Evolutionary conservation across 225 moss, liverwort and hornwort genomes (phyloP).

Genomic region (Polytrichum commune): DNA sequence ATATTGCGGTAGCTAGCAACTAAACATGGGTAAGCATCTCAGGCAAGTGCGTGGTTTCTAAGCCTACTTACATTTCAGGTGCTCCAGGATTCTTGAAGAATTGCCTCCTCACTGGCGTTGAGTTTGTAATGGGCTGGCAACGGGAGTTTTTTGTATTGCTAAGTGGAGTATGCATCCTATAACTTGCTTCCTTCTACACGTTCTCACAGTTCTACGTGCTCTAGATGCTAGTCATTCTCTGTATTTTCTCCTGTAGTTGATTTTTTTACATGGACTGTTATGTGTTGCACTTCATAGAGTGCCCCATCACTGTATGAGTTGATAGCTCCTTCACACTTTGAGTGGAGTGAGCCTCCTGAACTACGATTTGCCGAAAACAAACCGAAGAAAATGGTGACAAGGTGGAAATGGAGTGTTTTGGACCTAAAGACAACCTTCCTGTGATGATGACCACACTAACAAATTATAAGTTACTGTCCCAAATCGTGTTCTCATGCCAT

Average conservation of each 20-base stretch:
- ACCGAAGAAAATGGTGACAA: slow-evolving; percentile 38
- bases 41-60: background rate
- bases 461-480: slow-evolving; percentile 51
- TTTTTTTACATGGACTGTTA: background rate
- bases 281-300: slow-evolving; percentile 82
- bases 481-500: too few relatives aligned
- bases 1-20: too few relatives aligned
- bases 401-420: slow-evolving; percentile 63
- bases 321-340: slow-evolving; percentile 71
- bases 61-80: slow-evolving; percentile 46
- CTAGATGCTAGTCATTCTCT: too few relatives aligned
- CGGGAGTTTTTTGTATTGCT: slow-evolving; percentile 82
- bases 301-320: slow-evolving; percentile 97
- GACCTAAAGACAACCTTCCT: slow-evolving; percentile 65
- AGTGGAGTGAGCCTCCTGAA: slow-evolving; percentile 82
- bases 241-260: background rate
- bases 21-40: too few relatives aligned
- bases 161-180: slow-evolving; percentile 75
- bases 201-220: background rate
- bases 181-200: slow-evolving; percentile 3
- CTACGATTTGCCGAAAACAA: slow-evolving; percentile 83
- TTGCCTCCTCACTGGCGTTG: slow-evolving; percentile 88
- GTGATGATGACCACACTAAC: slow-evolving; percentile 90
- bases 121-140: slow-evolving; percentile 98
- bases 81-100: slow-evolving; percentile 96